These are phyloP conservation scores for Vairimorpha ceranae DNA, from an alignment of 371 early-diverging fungal species.

Conservation along the genomic window DNA sequence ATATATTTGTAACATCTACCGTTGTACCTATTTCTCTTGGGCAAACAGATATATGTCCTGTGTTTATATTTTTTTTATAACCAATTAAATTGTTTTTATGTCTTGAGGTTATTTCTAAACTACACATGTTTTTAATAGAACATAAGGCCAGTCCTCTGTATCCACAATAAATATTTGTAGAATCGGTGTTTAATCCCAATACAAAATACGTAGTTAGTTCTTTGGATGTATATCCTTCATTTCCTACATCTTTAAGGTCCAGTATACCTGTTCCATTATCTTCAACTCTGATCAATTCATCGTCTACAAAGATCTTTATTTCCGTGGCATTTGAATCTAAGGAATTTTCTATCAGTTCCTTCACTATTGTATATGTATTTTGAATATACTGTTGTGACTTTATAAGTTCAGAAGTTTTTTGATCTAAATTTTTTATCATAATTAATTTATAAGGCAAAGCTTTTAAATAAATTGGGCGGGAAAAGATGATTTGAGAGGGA, in stretches of 20 bases:
- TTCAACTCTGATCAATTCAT: constrained; percentile 52
- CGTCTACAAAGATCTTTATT: constrained; percentile 68
- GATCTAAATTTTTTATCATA: constrained; percentile 37
- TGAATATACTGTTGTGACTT: constrained; percentile 47
- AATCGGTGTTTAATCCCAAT: constrained; percentile 5
- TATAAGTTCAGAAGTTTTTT: constrained; percentile 14
- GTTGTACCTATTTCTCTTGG: constrained; percentile 74
- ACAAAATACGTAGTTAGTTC: constrained; percentile 45
- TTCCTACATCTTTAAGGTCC: constrained; percentile 21
- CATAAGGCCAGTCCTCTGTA: constrained; percentile 61
- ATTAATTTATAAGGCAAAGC: too few relatives aligned
- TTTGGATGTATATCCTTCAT: constrained; percentile 45
- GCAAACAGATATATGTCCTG: not conserved
- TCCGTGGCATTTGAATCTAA: constrained; percentile 78
- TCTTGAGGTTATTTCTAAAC: constrained; percentile 50
- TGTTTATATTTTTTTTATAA: constrained; percentile 15
- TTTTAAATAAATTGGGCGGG: not conserved
- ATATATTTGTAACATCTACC: constrained; percentile 69
- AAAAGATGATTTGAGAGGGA: too few relatives aligned
- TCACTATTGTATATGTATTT: constrained; percentile 62
- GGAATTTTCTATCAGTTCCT: constrained; percentile 91
- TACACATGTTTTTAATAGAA: constrained; percentile 46
- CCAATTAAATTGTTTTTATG: constrained; percentile 6
- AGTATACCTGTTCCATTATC: constrained; percentile 59
- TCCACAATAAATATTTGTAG: constrained; percentile 44